Evolutionary conservation across 495 filamentous ascomycete species (phyloP), one percentile per base, ranked within the genome.

Genomic region (Tuber magnatum): DNA sequence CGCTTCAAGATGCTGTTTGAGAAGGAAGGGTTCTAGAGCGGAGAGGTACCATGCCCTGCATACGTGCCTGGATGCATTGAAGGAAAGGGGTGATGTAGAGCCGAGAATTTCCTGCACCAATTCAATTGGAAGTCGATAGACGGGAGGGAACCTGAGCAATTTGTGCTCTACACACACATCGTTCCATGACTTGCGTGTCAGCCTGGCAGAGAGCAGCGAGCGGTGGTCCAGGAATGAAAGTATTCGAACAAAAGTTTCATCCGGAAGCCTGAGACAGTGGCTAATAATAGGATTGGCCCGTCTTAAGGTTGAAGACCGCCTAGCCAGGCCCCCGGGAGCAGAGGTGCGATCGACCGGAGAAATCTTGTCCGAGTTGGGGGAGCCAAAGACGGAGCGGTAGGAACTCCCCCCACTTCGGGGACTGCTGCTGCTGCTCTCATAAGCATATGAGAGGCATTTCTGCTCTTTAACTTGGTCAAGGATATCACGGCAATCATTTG

Each of bases 1-100:
- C 85, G 83, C 76, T 86, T 88, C 44, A 90, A 81, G 87, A 88
- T 89, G 40, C 70, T 78, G 9, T 85, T 82, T 72, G 38, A 92
- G 83, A 12, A 92, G 77, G 0, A 77, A 81, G 51, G 80, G 78
- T 40, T 90, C 84, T n/a, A 93, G 83, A 61, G 90, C 89, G 46
- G 87, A 86, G 22, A 86, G 84, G 85, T 91, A 89, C 91, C 91
- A 93, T 70, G 84, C 84, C 69, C 86, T 87, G 77, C 91, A 93
- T 14, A 88, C 87, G 72, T 88, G 87, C 69, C 91, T 86, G 20
- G 91, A 90, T 76, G 88, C 86, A 78, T 93, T 86, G 80, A 93
- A 92, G 78, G 91, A 89, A 8, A 84, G 74, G 0, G 91, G 90
- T 18, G 83, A 81, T 9, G 92, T 83, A 76, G 87, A 84, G 16